Evolutionary conservation across 345 rosid genomes (phyloP), one percentile per base, ranked within the genome.

Genomic region (Gossypium sturtianum): DNA sequence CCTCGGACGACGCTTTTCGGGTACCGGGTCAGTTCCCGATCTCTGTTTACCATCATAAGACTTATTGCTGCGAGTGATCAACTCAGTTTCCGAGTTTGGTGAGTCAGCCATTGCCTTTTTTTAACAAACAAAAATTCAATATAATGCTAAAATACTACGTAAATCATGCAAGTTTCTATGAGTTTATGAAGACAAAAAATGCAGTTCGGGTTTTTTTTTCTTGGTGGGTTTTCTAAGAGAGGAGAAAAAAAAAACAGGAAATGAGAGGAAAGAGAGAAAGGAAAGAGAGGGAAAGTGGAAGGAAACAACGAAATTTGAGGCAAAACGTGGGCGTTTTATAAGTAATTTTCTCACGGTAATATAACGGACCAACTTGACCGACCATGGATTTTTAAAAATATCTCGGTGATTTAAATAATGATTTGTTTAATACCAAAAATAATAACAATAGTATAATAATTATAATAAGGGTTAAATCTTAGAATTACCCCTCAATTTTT

Each of bases 1-100:
- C 75, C 85, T 74, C 43, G 49, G 77, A 15, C 82, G 74, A 76
- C 77, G 74, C 48, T 34, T 57, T 75, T 27, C 75, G 10, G 64
- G 27, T 38, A 17, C 5, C 57, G 59, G 25, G 45, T 76, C 34
- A 12, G 20, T 48, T 43, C 10, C 70, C 20, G 63, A 2, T 23
- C 47, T n/a, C 52, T 6, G 60, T 60, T 29, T n/a, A 34, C 75
- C 76, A 12, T 44, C 47, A 12, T 27, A 34, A 9, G 63, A 74
- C 17, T 15, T 34, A 16, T 15, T 22, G 20, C 58, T 17, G 23
- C 29, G 22, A 9, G 58, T 58, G 59, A 67, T 66, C 3, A 69
- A 69, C 74, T 69, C 74, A 16, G 63, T 19, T 45, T 77, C 80
- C 51, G 58, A 54, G 60, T 65, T 66, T 27, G 61, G 59, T n/a